Evolutionary conservation across 2,329 filamentous ascomycete species (phyloP), one percentile per base, ranked within the genome.

Genomic region (Trichocomaceae sp.): DNA sequence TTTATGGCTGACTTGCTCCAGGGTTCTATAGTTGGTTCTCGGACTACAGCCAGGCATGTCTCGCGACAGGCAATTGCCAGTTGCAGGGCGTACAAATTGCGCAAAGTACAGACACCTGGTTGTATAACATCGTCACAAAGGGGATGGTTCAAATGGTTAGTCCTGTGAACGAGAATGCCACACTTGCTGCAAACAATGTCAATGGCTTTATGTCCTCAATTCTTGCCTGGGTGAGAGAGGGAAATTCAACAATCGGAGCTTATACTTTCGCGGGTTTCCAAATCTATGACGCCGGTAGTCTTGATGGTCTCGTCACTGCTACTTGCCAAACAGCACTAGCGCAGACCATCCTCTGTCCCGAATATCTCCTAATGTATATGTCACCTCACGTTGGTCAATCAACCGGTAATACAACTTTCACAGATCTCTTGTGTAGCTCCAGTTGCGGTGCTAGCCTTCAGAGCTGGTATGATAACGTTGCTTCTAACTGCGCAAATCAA

Each of bases 1-100:
- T n/a, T n/a, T n/a, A n/a, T n/a, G n/a, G n/a, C n/a, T n/a, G n/a
- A n/a, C n/a, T n/a, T n/a, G n/a, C n/a, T n/a, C n/a, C 23, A 22
- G 86, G 85, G 0, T 63, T 87, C 13, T 89, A 88, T 69, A 77
- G 71, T 50, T 84, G 83, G 73, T 84, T 83, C 72, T 73, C 79
- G 62, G 77, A 81, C 68, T 83, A 83, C 68, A 64, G 64, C 33
- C 78, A 82, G 62, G 64, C 64, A 13, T 82, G 79, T 61, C 66
- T 80, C 3, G 52, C 63, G 0, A 62, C 63, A 6, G 64, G 79
- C 51, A 71, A 75, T 61, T 83, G 80, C 67, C 79, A 82, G 67
- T 41, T 64, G 19, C 50, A 54, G 5, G 57, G 17, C 1, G 46
- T 66, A n/a, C 48, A 64, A 39, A 57, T 63, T 12, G 49, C 35